Conservation (phyloP, 2,329 filamentous ascomycete species). For the Fusarium sp. region DNA sequence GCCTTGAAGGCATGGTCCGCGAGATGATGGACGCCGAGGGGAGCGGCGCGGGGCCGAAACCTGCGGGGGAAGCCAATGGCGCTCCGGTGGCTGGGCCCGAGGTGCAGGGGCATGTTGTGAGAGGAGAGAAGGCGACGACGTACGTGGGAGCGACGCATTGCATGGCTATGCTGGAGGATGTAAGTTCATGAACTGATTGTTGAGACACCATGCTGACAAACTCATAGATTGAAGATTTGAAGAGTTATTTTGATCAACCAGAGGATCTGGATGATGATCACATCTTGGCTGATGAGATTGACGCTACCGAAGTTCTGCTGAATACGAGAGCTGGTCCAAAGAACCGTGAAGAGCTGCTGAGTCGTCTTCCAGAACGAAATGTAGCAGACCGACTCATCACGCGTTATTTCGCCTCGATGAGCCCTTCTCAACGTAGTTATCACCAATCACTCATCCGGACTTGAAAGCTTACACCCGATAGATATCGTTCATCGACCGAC, state of each 20-base stretch:
- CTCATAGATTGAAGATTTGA: constrained; percentile 66
- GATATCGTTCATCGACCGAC: constrained; percentile 65
- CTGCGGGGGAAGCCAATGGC: constrained; percentile 10
- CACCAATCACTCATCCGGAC: neutral
- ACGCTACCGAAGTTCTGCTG: constrained; percentile 57
- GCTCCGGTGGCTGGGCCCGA: constrained; percentile 31
- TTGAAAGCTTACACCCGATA: constrained; percentile 39
- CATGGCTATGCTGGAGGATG: constrained; percentile 69
- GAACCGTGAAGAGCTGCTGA: constrained; percentile 59
- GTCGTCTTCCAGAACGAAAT: constrained; percentile 57
- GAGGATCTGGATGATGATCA: constrained; percentile 50
- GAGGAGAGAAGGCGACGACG: constrained; percentile 55
- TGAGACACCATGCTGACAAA: constrained; percentile 5
- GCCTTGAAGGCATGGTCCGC: constrained; percentile 68
- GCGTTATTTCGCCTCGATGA: constrained; percentile 64
- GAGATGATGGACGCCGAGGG: constrained; percentile 61
- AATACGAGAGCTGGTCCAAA: constrained; percentile 51
- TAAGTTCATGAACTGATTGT: constrained; percentile 46
- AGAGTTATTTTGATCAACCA: constrained; percentile 65
- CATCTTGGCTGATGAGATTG: constrained; percentile 47
- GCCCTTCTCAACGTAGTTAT: constrained; percentile 61
- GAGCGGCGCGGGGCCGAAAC: constrained; percentile 13
- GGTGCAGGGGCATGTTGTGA: constrained; percentile 55
- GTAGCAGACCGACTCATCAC: constrained; percentile 62
- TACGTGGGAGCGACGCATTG: constrained; percentile 71